These are phyloP conservation scores for Trichopus zeylanicus DNA, from an alignment of 116 monocot species.

Conservation along the genomic window DNA sequence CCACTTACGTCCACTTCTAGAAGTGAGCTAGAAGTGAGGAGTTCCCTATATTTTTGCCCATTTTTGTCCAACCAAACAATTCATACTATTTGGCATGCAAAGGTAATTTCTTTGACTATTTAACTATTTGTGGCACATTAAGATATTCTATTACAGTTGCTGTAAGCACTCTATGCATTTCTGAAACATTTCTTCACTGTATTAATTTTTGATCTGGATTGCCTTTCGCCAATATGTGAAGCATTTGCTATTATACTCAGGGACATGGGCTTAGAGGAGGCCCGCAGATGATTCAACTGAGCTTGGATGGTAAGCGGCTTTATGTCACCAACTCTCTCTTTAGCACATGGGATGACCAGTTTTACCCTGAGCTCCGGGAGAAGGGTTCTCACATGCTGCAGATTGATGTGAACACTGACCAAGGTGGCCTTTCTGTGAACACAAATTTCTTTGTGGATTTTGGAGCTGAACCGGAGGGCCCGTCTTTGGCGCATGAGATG, in stretches of 20 bases:
- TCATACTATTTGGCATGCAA: too few species aligned
- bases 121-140: too few species aligned
- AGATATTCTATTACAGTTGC: too few species aligned
- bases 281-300: slow-evolving; percentile 95
- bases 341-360: slow-evolving; percentile 82
- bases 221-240: neutral
- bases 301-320: slow-evolving; percentile 83
- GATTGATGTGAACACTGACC: slow-evolving; percentile 66
- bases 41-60: too few species aligned
- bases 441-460: slow-evolving; percentile 87
- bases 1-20: too few species aligned
- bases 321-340: slow-evolving; percentile 95
- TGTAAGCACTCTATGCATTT: too few species aligned
- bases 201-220: neutral
- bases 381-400: slow-evolving; percentile 90
- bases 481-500: slow-evolving; percentile 93
- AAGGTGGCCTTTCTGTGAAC: slow-evolving; percentile 72
- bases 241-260: slow-evolving; percentile 14
- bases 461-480: slow-evolving; percentile 74
- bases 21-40: too few species aligned
- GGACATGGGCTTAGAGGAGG: slow-evolving; percentile 81
- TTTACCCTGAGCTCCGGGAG: slow-evolving; percentile 64
- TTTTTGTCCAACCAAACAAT: too few species aligned
- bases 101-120: too few species aligned
- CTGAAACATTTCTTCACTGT: neutral